Base-by-base conservation (phyloP, 164 flowering plant species). In the Tetracentron sinense region DNA sequence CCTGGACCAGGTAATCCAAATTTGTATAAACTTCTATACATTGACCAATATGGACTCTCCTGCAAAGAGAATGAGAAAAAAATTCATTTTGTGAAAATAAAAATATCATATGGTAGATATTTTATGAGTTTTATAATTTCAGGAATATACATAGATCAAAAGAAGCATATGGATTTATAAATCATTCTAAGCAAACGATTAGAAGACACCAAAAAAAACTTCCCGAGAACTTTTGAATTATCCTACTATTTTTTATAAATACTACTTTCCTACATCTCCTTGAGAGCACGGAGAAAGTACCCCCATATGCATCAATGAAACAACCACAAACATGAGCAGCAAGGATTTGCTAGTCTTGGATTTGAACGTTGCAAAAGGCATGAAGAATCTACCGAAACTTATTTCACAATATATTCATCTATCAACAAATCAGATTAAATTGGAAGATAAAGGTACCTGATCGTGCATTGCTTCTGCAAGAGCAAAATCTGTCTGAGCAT, bases 21-120 rank as follows among this genome's bases (percentile, higher is more conserved):
- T 69, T 92, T 90, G 72, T 86, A 83, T 42, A 74, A 69, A 67
- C 71, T 81, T 22, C 82, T 54, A 75, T 75, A 72, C 60, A 63
- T 75, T 48, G 83, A 71, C 46, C 96, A 83, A 46, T 85, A 83
- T 3, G 75, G 69, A 59, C 69, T 70, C 49, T 85, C 94, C 97
- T 89, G 81, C 80, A 77, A 46, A 71, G 17, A 57, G 12, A 54
- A 12, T 42, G 47, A 30, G 69, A 62, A 51, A 53, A 56, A 27
- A 23, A 10, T 8, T 21, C 27, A 4, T n/a, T 20, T 29, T 22
- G 6, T 31, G 16, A 59, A 20, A 42, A 42, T 22, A 28, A 42
- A 31, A 6, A 25, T 20, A 26, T 15, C 26, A 15, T 15, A 15
- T 26, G n/a, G 31, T 1, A 16, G n/a, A 1, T 1, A 15, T 26